phyloP scores from a whole-genome alignment of 2,329 filamentous ascomycete species.

The Delphinella strobiligena region DNA sequence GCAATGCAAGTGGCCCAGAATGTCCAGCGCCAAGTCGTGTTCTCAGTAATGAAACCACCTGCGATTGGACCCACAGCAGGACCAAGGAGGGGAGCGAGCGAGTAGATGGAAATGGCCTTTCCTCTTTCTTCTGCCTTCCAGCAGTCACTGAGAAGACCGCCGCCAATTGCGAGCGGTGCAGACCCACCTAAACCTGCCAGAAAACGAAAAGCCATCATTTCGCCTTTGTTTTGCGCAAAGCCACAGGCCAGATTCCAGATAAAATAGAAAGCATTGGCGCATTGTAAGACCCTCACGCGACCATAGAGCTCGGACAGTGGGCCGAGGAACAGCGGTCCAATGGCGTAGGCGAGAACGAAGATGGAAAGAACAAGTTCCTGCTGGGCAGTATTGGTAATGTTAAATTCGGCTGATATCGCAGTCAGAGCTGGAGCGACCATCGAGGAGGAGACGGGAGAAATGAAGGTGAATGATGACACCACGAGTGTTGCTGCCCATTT shows the following conservation, averaged over 20 bases:
- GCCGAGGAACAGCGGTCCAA: conserved; percentile 25
- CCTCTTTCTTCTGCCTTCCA: conserved; percentile 19
- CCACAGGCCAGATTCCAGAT: conserved; percentile 26
- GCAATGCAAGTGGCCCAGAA: conserved; percentile 57
- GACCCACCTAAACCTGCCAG: conserved; percentile 25
- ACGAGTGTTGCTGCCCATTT: conserved; percentile 35
- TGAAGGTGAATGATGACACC: conserved; percentile 28
- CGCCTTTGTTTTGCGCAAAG: conserved; percentile 19
- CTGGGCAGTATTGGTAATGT: conserved; percentile 14
- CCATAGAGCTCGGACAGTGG: conserved; percentile 26
- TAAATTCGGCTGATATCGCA: conserved; percentile 18
- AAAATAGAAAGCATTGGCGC: conserved; percentile 25
- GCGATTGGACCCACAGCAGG: conserved; percentile 14
- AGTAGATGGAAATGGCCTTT: conserved; percentile 19
- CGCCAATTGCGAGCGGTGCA: conserved; percentile 25
- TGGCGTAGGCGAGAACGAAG: conserved; percentile 26
- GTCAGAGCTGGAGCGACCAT: conserved; percentile 26
- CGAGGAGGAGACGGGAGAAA: conserved; percentile 25
- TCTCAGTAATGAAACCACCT: conserved; percentile 25
- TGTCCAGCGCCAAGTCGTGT: conserved; percentile 53
- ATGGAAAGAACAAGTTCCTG: conserved; percentile 22
- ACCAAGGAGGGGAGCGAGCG: conserved; percentile 17
- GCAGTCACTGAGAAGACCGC: conserved; percentile 20
- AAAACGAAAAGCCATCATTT: conserved; percentile 26
- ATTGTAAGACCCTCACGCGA: conserved; percentile 21